Base-by-base conservation (phyloP, 2,329 filamentous ascomycete genomes). In the Ophiostoma himal-ulmi region DNA sequence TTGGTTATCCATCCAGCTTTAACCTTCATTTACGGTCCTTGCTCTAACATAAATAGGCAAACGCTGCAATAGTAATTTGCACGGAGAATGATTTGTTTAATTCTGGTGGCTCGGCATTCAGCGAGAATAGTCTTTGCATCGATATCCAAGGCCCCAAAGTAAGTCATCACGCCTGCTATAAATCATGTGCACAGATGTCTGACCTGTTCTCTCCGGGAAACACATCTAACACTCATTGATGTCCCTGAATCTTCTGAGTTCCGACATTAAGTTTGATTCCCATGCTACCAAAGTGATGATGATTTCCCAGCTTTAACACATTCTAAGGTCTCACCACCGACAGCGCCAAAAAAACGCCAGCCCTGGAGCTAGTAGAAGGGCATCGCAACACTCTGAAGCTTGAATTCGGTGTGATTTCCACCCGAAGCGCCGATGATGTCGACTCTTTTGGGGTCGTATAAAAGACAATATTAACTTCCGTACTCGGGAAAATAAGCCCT, bases 211-310 rank as follows among this genome's bases (percentile, higher is more conserved):
- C 34, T 26, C 8, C n/a, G 41, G 62, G 82, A 81, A 78, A 74
- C 81, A 2, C 81, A 85, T 20, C 78, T 86, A 7, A 86, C 84
- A 0, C 78, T 86, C 7, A 86, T 86, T 5, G 84, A 86, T 22
- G 83, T 86, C 0, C 84, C 84, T 0, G 85, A 0, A 83, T 86
- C n/a, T 85, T 86, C 70, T 79, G 81, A 7, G 75, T 76, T 0
- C 73, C 80, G 4, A 81, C 78, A 0, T 72, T 73, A 41, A 36
- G 62, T 65, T 22, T 41, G 30, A 20, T 5, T 22, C 3, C 17
- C 3, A 8, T 30, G 54, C 60, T 37, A 11, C 17, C 1, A n/a
- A 8, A 37, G 10, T n/a, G 5, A n/a, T 20, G 17, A 26, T 26
- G 22, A n/a, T 17, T n/a, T n/a, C 17, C 8, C 3, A 14, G 26